These are phyloP conservation scores for Aegle marmelos DNA, from an alignment of 345 rosid genomes.

Conservation along the genomic window DNA sequence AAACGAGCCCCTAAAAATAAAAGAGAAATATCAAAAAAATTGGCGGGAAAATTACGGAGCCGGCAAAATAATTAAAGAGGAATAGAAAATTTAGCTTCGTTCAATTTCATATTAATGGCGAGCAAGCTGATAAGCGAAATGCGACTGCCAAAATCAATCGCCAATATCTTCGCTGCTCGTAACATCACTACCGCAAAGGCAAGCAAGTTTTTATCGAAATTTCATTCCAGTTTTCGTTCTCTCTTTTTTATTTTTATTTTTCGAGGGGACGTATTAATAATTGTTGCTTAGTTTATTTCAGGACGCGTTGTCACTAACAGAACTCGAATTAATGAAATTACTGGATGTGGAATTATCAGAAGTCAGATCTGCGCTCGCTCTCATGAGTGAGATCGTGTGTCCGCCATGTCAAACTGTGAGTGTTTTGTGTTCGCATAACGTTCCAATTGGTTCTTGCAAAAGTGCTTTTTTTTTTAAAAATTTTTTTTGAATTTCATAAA, in stretches of 20 bases:
- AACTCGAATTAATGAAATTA: constrained; percentile 74
- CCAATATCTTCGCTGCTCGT: constrained; percentile 68
- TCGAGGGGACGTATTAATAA: not conserved
- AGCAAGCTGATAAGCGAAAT: constrained; percentile 64
- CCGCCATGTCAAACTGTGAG: constrained; percentile 67
- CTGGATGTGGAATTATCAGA: constrained; percentile 55
- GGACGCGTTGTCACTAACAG: constrained; percentile 74
- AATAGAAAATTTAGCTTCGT: not conserved
- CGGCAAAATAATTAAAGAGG: not conserved
- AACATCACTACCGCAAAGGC: constrained; percentile 76
- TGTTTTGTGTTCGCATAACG: not conserved
- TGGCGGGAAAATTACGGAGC: constrained; percentile 19
- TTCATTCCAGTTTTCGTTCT: not conserved
- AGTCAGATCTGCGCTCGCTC: constrained; percentile 48
- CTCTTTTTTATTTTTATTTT: no score
- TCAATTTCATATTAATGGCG: constrained; percentile 39
- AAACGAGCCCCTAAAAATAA: no score
- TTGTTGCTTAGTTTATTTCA: constrained; percentile 13
- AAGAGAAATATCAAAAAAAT: not conserved
- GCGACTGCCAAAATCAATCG: constrained; percentile 49
- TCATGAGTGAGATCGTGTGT: constrained; percentile 54
- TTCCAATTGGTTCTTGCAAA: not conserved
- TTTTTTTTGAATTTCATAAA: no score
- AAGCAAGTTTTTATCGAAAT: not conserved
- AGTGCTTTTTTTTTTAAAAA: not conserved